Evolutionary conservation across 768 basidiomycete genomes (phyloP).

Genomic region (Podaxis carcinomalis): DNA sequence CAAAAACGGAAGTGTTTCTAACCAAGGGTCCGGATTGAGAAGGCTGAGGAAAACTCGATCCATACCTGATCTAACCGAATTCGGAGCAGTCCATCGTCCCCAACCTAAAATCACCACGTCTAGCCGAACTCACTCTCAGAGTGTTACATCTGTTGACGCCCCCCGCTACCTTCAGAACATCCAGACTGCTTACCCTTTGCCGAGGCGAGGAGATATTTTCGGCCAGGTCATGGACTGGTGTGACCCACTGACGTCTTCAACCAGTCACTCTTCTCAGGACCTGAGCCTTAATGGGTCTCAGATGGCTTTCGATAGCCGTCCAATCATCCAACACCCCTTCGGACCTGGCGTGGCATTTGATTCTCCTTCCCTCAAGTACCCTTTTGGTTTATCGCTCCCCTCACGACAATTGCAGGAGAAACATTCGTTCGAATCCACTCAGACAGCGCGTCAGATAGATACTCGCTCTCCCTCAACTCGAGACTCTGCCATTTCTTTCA

Average conservation of each 20-base stretch:
- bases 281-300: conserved; percentile 7
- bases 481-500: conserved; percentile 16
- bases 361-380: conserved; percentile 45
- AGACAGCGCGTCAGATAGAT: conserved; percentile 64
- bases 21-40: conserved; percentile 31
- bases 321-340: conserved; percentile 52
- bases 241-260: conserved; percentile 17
- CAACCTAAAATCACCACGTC: conserved; percentile 23
- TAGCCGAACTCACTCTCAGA: conserved; percentile 72
- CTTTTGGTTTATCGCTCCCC: conserved; percentile 36
- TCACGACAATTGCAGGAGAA: conserved; percentile 70
- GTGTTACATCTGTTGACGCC: conserved; percentile 69
- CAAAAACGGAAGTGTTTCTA: conserved; percentile 30
- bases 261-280: conserved; percentile 13
- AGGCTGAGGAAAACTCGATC: conserved; percentile 73
- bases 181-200: conserved; percentile 20
- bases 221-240: conserved; percentile 64
- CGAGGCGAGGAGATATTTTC: conserved; percentile 50
- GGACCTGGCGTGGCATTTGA: conserved; percentile 61
- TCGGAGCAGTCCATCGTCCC: conserved; percentile 14
- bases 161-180: conserved; percentile 34
- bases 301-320: neutral
- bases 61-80: conserved; percentile 52
- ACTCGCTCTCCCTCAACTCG: conserved; percentile 12
- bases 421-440: conserved; percentile 83